Percentiles rank a stretch among this genome's conserved stretches.
These are phyloP conservation scores for Mycena belliarum DNA, from an alignment of 768 basidiomycete genomes.

Conservation along the genomic window DNA sequence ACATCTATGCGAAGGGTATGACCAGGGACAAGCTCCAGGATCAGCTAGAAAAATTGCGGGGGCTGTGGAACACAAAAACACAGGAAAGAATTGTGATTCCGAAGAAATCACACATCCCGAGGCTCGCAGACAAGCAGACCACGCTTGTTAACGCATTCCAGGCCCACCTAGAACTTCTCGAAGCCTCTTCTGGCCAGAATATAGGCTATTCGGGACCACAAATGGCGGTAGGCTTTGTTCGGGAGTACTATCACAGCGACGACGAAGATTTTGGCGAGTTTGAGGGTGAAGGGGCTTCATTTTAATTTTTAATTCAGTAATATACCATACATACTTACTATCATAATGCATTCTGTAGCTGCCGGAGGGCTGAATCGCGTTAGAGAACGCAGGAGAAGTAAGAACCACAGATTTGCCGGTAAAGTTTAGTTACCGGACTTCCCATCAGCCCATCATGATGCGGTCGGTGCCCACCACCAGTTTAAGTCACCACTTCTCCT, in stretches of 20 bases:
- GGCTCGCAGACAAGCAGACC: not conserved
- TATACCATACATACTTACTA: too few relatives aligned
- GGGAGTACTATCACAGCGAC: not conserved
- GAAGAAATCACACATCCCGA: not conserved
- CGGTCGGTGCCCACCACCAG: too few relatives aligned
- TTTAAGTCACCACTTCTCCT: too few relatives aligned
- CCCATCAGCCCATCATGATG: too few relatives aligned
- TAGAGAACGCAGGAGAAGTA: too few relatives aligned
- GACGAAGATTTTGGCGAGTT: slow-evolving; percentile 8
- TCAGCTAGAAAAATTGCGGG: slow-evolving; percentile 8
- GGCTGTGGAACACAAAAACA: slow-evolving; percentile 4
- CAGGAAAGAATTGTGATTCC: slow-evolving; percentile 1
- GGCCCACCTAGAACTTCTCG: not conserved
- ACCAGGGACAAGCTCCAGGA: slow-evolving; percentile 6
- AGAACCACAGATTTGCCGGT: too few relatives aligned
- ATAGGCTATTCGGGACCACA: not conserved
- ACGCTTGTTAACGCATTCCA: slow-evolving; percentile 3
- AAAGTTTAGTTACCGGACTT: too few relatives aligned
- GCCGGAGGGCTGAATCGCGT: too few relatives aligned
- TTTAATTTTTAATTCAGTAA: too few relatives aligned
- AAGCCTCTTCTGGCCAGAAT: not conserved
- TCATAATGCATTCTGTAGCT: too few relatives aligned
- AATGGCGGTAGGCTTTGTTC: not conserved
- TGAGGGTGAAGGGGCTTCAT: not conserved
- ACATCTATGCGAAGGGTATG: slow-evolving; percentile 1